phyloP scores from a whole-genome alignment of 129 eudicot genomes.

The Lonicera japonica region DNA sequence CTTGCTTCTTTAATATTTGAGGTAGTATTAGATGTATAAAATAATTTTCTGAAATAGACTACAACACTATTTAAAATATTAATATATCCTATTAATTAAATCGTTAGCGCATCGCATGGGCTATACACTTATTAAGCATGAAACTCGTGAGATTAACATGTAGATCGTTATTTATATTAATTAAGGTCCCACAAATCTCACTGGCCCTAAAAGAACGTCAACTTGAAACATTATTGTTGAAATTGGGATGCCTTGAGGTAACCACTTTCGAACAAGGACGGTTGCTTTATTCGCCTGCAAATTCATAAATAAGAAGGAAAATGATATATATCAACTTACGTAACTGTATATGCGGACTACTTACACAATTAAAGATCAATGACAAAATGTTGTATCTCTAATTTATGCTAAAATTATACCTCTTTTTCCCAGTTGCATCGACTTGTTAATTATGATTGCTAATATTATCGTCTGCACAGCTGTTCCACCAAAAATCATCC shows the following conservation, averaged over 20 bases:
- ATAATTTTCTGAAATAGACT: too few relatives aligned
- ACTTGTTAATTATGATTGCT: constrained; percentile 30
- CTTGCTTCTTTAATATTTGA: too few relatives aligned
- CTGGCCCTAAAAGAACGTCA: background rate
- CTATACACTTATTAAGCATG: too few relatives aligned
- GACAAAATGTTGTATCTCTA: background rate
- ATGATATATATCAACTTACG: background rate
- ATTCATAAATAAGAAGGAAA: background rate
- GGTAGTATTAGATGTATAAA: too few relatives aligned
- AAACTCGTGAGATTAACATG: too few relatives aligned
- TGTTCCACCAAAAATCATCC: constrained; percentile 88
- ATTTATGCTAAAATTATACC: constrained; percentile 22
- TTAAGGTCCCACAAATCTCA: too few relatives aligned
- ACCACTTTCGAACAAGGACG: constrained; percentile 21
- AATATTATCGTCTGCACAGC: constrained; percentile 64
- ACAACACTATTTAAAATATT: too few relatives aligned
- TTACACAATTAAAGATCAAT: background rate
- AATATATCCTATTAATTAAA: too few relatives aligned
- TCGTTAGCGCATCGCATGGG: too few relatives aligned
- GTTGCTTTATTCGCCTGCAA: constrained; percentile 30
- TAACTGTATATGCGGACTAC: too few relatives aligned
- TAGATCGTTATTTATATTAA: too few relatives aligned
- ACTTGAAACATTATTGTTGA: background rate
- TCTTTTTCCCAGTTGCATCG: constrained; percentile 71
- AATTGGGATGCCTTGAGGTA: too few relatives aligned